Base-by-base conservation (phyloP, 352 stramenopile genomes). In the Phytophthora pini region DNA sequence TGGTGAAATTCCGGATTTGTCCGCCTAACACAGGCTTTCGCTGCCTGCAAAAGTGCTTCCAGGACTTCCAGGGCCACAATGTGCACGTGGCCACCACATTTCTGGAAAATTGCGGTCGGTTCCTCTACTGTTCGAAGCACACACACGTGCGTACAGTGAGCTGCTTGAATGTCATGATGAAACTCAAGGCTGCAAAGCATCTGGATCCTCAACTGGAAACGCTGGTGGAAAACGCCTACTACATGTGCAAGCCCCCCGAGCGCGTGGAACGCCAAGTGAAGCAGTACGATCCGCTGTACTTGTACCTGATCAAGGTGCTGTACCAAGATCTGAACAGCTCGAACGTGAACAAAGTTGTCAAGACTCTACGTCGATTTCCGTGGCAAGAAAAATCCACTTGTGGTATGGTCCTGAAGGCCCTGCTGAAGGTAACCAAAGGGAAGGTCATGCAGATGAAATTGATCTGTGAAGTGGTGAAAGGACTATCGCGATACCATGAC, bases 1-100 rank as follows among this genome's bases (percentile, higher is more conserved):
- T 99, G 0, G 96, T 98, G 12, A 99, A 99, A 63, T 99, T 99
- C 55, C 86, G 90, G 46, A 84, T 99, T 11, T 98, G 95, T 32
- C 96, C 97, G 39, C 97, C 97, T 5, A 97, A 98, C 32, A 88
- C 98, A 17, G 90, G 90, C 31, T 97, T 99, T 45, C 87, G 92
- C 22, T 98, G 95, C 50, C 77, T 99, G 9, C 92, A 97, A 64
- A 84, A 90, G 45, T 99, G 97, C 72, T 92, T 99, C 38, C 72
- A 92, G 56, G 97, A 99, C 66, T 99, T 99, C 68, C 91, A 90
- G 56, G 93, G 95, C 3, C 88, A 97, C 71, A 98, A 99, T 68
- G 94, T 99, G 46, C 87, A 99, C 72, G 87, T 98, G 12, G 91
- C 95, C 3, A 99, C 96, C n/a, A 94, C 89, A 22, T 84, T 99